Evolutionary conservation across 176 grass and related monocot species (phyloP), one percentile per base, ranked within the genome.

Genomic region (Stipa capillata): DNA sequence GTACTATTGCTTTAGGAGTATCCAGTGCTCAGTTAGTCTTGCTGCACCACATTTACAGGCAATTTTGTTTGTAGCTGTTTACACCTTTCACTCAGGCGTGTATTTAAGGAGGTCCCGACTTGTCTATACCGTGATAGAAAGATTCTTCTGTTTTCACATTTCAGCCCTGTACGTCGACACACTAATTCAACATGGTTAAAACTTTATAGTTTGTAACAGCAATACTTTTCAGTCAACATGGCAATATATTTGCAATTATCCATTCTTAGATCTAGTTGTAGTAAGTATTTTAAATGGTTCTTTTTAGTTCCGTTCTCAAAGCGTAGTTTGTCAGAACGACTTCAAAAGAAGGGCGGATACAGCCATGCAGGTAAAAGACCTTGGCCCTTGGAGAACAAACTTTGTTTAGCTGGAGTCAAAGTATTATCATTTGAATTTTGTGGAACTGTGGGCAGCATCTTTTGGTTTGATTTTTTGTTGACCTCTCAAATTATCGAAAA

Each of bases 1-100:
- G 72, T 86, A 83, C 7, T 39, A 52, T 59, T 76, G 37, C 18
- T 79, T 42, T 84, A 88, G 78, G 65, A 50, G 66, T 77, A 70
- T 72, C 68, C 14, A 61, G 66, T 89, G 82, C 34, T 74, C 35
- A 12, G 52, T 39, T 65, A 42, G 72, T 85, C 51, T 3, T 52
- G 14, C 34, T 77, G 59, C 37, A 54, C 77, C 53, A 74, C 36
- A 37, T 65, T 53, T 60, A 75, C 52, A 66, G 32, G 49, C 13
- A 76, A 70, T 34, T 18, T 72, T 57, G 74, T 73, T 41, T 10
- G 59, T 74, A 86, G 83, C 41, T 47, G 10, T 79, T 74, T 85
- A 60, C 82, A 65, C 41, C 13, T n/a, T n/a, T n/a, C n/a, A n/a
- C 69, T 59, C 25, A 50, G 57, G 65, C 74, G 76, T 85, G 69